Base-by-base conservation (phyloP, 257 asterid species). In the Henckelia pumila region DNA sequence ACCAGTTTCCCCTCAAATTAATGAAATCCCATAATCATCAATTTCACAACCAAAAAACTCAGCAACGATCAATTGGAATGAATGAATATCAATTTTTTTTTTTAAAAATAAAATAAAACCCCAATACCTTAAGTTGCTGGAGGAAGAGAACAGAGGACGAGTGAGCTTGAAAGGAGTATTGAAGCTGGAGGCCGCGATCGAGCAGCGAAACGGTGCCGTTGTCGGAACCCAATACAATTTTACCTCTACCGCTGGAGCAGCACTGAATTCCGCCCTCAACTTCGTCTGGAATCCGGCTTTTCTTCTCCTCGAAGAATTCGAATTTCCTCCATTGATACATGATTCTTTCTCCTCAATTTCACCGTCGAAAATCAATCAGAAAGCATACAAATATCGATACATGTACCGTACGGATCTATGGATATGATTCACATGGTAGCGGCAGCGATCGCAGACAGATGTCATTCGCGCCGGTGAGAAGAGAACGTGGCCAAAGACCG, bases 241-340 rank as follows among this genome's bases (percentile, higher is more conserved):
- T 88, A 28, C 96, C 95, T 75, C 96, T 78, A 59, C 99, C 97
- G 75, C 95, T 84, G 66, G 97, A 85, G 76, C 92, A 86, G 68
- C 95, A 90, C 30, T 75, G 73, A 69, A 93, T 88, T 76, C 71
- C 77, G 49, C 88, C 90, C 5, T 74, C 77, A 30, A 93, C 74
- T 55, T 88, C 92, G 13, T 84, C 89, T 0, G 95, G 84, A 44
- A 88, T 75, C 40, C 76, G 57, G 77, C 80, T 68, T 62, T 82
- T 86, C 81, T 90, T 93, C 82, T 89, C 95, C 77, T 93, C 97
- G 73, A 93, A 93, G 75, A 93, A 93, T 11, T 90, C 96, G 79
- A 93, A 93, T 84, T 93, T 93, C 70, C 97, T 83, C 99, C 97
- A 90, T 59, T 90, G 99, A 77, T 90, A 93, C 99, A 93, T 89